Percentiles rank a stretch among this genome's conserved stretches.
phyloP scores from a whole-genome alignment of 192 early-diverging fungal species.

The Chytriomyces hyalinus region DNA sequence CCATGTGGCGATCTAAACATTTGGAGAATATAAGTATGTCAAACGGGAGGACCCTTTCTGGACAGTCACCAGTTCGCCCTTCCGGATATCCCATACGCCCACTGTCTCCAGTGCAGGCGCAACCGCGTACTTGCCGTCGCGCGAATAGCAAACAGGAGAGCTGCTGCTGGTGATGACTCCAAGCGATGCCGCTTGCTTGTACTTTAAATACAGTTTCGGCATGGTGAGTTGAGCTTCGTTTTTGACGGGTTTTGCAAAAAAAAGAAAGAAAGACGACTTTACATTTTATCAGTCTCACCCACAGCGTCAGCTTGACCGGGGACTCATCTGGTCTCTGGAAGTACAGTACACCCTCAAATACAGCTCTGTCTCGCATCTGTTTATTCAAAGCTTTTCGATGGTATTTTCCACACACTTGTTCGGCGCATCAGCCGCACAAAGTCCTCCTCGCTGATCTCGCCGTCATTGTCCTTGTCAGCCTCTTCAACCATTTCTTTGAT shows the following conservation, averaged over 20 bases:
- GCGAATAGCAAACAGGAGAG: slow-evolving; percentile 75
- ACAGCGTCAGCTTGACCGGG: background rate
- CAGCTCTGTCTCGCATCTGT: background rate
- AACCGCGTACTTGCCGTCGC: slow-evolving; percentile 73
- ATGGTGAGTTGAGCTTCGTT: slow-evolving; percentile 15
- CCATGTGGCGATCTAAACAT: slow-evolving; percentile 72
- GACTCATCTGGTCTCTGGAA: background rate
- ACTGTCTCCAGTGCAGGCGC: slow-evolving; percentile 84
- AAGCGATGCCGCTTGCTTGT: slow-evolving; percentile 78
- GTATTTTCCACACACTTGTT: slow-evolving; percentile 38
- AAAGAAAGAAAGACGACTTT: slow-evolving; percentile 13
- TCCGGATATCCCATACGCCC: slow-evolving; percentile 84
- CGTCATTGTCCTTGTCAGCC: slow-evolving; percentile 56
- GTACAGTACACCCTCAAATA: background rate
- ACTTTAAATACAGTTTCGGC: slow-evolving; percentile 61
- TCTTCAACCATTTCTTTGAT: slow-evolving; percentile 59
- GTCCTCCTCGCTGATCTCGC: slow-evolving; percentile 54
- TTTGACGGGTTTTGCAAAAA: slow-evolving; percentile 1
- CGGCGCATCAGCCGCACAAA: slow-evolving; percentile 52
- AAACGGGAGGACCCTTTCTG: no score
- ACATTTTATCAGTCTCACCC: background rate
- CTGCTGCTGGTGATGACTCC: slow-evolving; percentile 78
- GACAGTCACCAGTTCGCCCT: slow-evolving; percentile 55
- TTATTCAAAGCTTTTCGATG: background rate
- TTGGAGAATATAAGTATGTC: background rate